These are phyloP conservation scores for Dioszegia aurantiaca DNA, from an alignment of 768 basidiomycete genomes.

Conservation along the genomic window DNA sequence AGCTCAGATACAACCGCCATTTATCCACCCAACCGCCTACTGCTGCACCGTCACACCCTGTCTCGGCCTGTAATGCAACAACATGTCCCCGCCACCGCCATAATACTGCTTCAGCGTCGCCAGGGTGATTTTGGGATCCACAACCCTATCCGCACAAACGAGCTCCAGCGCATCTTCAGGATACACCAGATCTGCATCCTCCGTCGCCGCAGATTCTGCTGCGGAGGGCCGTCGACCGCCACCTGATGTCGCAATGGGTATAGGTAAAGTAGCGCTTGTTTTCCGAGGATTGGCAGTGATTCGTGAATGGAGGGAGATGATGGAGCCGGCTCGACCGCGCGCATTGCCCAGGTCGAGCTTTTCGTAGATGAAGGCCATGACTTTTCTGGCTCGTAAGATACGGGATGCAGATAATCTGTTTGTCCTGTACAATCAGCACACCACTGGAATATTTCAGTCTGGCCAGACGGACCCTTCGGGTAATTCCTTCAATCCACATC, in stretches of 20 bases:
- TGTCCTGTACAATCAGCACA: constrained; percentile 55
- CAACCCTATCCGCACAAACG: constrained; percentile 75
- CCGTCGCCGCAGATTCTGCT: background rate
- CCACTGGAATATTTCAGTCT: background rate
- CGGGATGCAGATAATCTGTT: constrained; percentile 85
- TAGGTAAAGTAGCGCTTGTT: constrained; percentile 7
- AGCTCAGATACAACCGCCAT: background rate
- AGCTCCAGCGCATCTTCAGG: constrained; percentile 79
- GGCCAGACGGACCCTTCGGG: constrained; percentile 71
- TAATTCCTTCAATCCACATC: constrained; percentile 69
- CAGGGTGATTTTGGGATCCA: constrained; percentile 83
- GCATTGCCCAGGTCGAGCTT: constrained; percentile 52
- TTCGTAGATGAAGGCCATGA: constrained; percentile 78
- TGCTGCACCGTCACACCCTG: constrained; percentile 17
- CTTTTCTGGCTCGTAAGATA: constrained; percentile 78
- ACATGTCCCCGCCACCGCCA: constrained; percentile 48
- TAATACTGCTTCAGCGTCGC: constrained; percentile 78
- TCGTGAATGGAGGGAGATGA: constrained; percentile 21
- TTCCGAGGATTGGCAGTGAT: constrained; percentile 20
- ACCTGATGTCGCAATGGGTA: background rate
- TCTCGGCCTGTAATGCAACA: constrained; percentile 48
- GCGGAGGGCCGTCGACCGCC: constrained; percentile 6
- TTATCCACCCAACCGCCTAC: background rate
- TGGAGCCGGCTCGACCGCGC: constrained; percentile 17
- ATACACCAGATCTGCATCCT: constrained; percentile 3